phyloP scores from a whole-genome alignment of 176 grass and related monocot species.

The Zoysia japonica region DNA sequence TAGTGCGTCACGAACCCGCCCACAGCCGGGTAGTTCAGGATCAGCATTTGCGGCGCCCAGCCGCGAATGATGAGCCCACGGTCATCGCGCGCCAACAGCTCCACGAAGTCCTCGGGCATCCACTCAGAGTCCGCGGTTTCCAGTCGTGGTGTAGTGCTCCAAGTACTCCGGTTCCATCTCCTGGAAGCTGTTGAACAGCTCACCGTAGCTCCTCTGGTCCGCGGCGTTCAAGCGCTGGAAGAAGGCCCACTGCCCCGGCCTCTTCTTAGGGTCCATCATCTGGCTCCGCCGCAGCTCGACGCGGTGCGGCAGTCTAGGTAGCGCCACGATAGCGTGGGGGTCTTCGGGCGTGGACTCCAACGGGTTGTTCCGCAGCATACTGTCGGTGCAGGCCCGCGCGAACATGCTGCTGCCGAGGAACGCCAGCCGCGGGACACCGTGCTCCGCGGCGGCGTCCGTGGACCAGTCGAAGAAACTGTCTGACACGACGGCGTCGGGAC shows the following conservation, averaged over 20 bases:
- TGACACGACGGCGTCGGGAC: conserved; percentile 45
- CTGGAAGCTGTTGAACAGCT: conserved; percentile 61
- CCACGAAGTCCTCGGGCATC: conserved; percentile 49
- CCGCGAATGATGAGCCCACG: no score
- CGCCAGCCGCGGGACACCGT: conserved; percentile 43
- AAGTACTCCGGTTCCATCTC: conserved; percentile 59
- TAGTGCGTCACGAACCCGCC: conserved; percentile 73
- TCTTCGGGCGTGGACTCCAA: conserved; percentile 5
- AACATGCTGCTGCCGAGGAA: conserved; percentile 58
- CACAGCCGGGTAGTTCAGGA: conserved; percentile 48
- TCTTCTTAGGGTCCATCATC: conserved; percentile 10
- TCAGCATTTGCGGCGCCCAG: conserved; percentile 56
- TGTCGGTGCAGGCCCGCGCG: conserved; percentile 30
- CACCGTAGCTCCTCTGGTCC: conserved; percentile 38
- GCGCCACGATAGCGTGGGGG: not conserved
- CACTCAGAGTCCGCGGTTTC: conserved; percentile 13
- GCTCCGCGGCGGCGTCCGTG: conserved; percentile 25
- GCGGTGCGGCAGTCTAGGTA: conserved; percentile 51
- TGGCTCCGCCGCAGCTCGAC: conserved; percentile 50
- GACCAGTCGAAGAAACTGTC: conserved; percentile 60
- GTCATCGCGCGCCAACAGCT: conserved; percentile 22
- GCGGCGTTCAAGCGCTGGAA: not conserved
- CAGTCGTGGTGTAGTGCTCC: conserved; percentile 17
- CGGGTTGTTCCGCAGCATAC: conserved; percentile 21
- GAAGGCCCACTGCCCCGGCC: not conserved